These are phyloP conservation scores for Nymphaea colorata DNA, from an alignment of 164 flowering plant genomes.

Conservation along the genomic window DNA sequence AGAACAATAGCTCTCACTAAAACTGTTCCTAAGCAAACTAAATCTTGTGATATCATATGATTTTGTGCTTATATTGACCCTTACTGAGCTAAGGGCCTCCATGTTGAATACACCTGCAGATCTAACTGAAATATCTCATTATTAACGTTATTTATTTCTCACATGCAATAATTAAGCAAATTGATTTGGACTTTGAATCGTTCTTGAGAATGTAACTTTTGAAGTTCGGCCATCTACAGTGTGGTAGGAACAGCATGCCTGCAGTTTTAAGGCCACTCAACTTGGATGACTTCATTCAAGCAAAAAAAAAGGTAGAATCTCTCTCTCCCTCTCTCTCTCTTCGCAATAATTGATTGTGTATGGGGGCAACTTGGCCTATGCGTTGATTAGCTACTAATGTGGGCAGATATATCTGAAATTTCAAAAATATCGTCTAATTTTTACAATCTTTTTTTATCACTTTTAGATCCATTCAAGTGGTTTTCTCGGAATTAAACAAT, in stretches of 20 bases:
- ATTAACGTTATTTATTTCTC: no score
- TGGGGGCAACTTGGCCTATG: no score
- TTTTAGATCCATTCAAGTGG: no score
- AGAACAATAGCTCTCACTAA: no score
- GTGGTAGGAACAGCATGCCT: conserved; percentile 12
- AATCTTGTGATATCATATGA: neutral
- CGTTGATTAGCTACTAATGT: neutral
- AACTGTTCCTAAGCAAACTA: neutral
- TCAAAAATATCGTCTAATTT: neutral
- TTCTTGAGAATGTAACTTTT: neutral
- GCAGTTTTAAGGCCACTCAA: conserved; percentile 48
- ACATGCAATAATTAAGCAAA: no score
- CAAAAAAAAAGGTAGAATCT: conserved; percentile 71
- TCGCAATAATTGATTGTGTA: neutral
- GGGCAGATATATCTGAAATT: neutral
- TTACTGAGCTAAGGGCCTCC: neutral
- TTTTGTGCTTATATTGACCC: neutral
- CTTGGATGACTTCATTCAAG: conserved; percentile 70
- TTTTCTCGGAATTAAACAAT: no score
- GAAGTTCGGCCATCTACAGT: conserved; percentile 19
- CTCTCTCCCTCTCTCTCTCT: neutral
- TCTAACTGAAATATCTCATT: neutral
- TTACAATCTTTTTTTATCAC: neutral
- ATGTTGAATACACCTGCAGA: neutral
- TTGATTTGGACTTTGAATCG: no score